Evolutionary conservation across 1,284 basidiomycete genomes (phyloP).

Genomic region (Cutaneotrichosporon mucoides): DNA sequence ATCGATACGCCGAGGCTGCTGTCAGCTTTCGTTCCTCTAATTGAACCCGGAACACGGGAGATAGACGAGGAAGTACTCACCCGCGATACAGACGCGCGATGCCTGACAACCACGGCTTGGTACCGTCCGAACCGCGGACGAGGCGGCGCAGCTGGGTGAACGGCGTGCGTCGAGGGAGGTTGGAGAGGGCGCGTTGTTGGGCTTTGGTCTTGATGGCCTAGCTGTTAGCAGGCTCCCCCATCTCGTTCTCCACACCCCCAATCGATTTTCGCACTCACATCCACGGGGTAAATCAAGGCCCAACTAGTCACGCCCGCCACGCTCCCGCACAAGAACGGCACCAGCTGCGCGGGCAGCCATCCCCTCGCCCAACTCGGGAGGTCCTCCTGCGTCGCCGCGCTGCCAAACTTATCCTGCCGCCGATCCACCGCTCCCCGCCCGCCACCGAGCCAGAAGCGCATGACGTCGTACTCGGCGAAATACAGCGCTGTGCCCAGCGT

Average conservation of each 20-base stretch:
- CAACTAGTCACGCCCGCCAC: slow-evolving; percentile 48
- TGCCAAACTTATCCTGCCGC: slow-evolving; percentile 7
- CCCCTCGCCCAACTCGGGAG: slow-evolving; percentile 44
- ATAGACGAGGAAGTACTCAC: background rate
- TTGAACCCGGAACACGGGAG: background rate
- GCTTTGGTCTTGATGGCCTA: slow-evolving; percentile 50
- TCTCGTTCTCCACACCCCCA: background rate
- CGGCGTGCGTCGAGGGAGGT: slow-evolving; percentile 39
- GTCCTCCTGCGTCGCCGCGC: slow-evolving; percentile 30
- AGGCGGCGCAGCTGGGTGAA: slow-evolving; percentile 40
- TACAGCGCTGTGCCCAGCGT: slow-evolving; percentile 47
- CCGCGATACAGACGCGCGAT: slow-evolving; percentile 44
- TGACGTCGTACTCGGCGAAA: slow-evolving; percentile 50
- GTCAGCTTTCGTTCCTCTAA: background rate
- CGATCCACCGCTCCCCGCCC: background rate
- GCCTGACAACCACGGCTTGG: slow-evolving; percentile 43
- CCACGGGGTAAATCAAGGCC: slow-evolving; percentile 49
- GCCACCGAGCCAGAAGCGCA: slow-evolving; percentile 40
- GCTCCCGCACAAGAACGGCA: slow-evolving; percentile 48
- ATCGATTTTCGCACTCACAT: slow-evolving; percentile 34
- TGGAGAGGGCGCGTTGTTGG: slow-evolving; percentile 45
- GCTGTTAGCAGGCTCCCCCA: background rate
- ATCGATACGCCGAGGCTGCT: slow-evolving; percentile 43
- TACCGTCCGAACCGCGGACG: slow-evolving; percentile 42
- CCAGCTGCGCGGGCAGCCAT: slow-evolving; percentile 38